Evolutionary conservation across 805 yeast genomes (phyloP), one percentile per base, ranked within the genome.

Genomic region (Hanseniaspora meyeri): DNA sequence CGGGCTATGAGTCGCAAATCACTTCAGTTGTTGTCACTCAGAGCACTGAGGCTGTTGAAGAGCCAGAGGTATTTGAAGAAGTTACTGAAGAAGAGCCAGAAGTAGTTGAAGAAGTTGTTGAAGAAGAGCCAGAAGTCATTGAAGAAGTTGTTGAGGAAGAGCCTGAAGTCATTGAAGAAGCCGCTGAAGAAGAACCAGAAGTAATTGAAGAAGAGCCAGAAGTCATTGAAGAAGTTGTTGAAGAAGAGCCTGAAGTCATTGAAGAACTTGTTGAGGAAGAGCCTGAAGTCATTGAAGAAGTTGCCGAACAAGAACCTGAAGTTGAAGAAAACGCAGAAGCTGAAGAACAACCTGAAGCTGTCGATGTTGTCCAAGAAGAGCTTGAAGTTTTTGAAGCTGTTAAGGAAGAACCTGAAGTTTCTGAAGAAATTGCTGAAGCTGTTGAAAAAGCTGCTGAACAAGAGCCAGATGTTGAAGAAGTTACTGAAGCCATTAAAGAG

Each of bases 1-100:
- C 51, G 16, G 52, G 57, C 2, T 47, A 47, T 34, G 57, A 54
- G 40, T 32, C 43, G 1, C n/a, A 40, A 17, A 40, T 54, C 14
- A 48, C 51, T 6, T 34, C 37, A 8, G 29, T 17, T 40, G 45
- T 40, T 1, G 37, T 27, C 16, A 31, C 34, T 9, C 36, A 45
- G 31, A 32, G 9, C 17, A 27, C 36, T 12, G 43, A 11, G 2
- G 32, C 11, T 17, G 32, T 24, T 19, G 43, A 24, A 17, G 51
- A 32, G 4, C 29, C 19, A 3, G 34, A 19, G 6, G 37, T 24
- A 4, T 24, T 34, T 12, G 51, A 36, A 36, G 45, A 37, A 38
- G 39, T 29, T 14, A 19, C 27, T 24, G 34, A 11, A 2, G 50
- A 34, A n/a, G 42, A 36, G 14, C 14, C 24, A 1, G 43, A 24